Evolutionary conservation across 2,329 filamentous ascomycete species (phyloP).

Genomic region (Lasiodiplodia hormozganensis): DNA sequence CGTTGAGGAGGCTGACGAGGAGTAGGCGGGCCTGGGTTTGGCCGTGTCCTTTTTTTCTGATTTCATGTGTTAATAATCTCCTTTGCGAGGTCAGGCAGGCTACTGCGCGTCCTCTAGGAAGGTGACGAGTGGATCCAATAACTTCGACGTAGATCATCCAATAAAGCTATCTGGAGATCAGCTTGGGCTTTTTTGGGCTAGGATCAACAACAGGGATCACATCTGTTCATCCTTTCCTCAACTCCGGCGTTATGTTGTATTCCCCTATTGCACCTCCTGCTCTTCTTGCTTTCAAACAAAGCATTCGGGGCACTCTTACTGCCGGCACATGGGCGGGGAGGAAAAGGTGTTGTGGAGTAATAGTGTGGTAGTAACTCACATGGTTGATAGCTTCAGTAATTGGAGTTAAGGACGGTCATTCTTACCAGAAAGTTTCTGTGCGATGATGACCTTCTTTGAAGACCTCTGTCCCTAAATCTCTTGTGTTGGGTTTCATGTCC

Average conservation of each 20-base stretch:
- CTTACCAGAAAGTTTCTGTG: not conserved
- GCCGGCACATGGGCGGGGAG: not conserved
- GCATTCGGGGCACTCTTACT: not conserved
- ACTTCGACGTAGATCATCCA: constrained; percentile 20
- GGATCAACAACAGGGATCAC: constrained; percentile 20
- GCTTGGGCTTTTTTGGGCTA: constrained; percentile 13
- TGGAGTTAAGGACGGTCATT: not conserved
- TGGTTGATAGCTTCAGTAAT: not conserved
- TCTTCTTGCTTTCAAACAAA: not conserved
- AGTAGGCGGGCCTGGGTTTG: constrained; percentile 32
- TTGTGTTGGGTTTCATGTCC: not conserved
- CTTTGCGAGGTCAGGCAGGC: constrained; percentile 14
- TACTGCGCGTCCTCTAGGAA: constrained; percentile 10
- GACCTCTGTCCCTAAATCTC: not conserved
- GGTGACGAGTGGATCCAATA: constrained; percentile 24
- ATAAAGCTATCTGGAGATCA: constrained; percentile 20
- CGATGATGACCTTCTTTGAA: not conserved
- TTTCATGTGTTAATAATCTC: constrained; percentile 25
- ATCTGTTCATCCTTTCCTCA: constrained; percentile 2
- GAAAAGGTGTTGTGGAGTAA: constrained; percentile 11
- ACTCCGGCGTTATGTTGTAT: not conserved
- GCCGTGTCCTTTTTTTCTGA: constrained; percentile 13
- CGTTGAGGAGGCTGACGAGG: constrained; percentile 48
- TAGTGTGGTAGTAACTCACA: not conserved
- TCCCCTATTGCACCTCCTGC: constrained; percentile 3